Evolutionary conservation across 1,284 basidiomycete species (phyloP).

Genomic region (Bothia castanella): DNA sequence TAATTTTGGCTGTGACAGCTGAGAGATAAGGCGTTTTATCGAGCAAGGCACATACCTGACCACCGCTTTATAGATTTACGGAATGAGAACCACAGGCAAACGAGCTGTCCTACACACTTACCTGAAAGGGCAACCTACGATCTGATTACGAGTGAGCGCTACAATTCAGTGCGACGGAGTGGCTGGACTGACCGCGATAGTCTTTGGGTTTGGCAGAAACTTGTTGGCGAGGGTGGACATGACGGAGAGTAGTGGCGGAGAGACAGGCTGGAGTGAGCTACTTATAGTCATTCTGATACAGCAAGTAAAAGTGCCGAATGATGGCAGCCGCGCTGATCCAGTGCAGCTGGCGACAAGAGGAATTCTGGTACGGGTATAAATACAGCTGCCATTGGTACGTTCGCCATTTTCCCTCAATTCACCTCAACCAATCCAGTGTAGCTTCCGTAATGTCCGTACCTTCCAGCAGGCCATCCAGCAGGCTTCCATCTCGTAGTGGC

Average conservation of each 20-base stretch:
- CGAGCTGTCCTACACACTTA: slow-evolving; percentile 28
- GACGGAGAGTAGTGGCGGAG: no score
- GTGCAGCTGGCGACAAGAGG: slow-evolving; percentile 3
- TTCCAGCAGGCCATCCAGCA: slow-evolving; percentile 30
- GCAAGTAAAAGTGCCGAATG: neutral
- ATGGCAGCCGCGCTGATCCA: no score
- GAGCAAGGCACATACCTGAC: slow-evolving; percentile 42
- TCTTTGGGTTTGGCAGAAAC: slow-evolving; percentile 67
- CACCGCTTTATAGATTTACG: slow-evolving; percentile 43
- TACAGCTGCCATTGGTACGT: slow-evolving; percentile 6
- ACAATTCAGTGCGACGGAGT: no score
- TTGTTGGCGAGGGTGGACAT: slow-evolving; percentile 31
- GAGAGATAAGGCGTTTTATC: slow-evolving; percentile 8
- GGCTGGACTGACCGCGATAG: slow-evolving; percentile 37
- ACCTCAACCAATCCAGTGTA: slow-evolving; percentile 7
- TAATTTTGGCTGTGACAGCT: slow-evolving; percentile 49
- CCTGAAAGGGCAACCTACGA: slow-evolving; percentile 76
- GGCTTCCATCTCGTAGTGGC: slow-evolving; percentile 33
- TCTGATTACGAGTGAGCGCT: slow-evolving; percentile 36
- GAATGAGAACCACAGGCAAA: slow-evolving; percentile 6
- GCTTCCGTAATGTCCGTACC: slow-evolving; percentile 20
- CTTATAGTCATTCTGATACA: no score
- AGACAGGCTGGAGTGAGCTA: no score
- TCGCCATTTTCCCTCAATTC: slow-evolving; percentile 14
- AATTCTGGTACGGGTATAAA: no score